Percentiles rank a stretch among this genome's conserved stretches.
phyloP scores from a whole-genome alignment of 257 asterid genomes.

The Nicotiana undulata region DNA sequence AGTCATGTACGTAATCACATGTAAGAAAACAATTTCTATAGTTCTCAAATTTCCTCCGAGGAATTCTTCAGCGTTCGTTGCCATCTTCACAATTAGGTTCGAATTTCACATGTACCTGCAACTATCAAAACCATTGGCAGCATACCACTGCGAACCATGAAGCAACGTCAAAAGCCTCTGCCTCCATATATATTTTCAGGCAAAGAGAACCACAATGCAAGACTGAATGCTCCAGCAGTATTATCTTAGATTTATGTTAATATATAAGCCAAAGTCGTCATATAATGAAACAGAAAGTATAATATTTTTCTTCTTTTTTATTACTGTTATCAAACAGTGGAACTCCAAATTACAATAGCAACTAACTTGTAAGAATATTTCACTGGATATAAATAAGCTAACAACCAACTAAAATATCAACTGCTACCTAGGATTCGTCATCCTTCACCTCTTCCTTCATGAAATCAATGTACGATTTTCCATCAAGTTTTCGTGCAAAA shows the following conservation, averaged over 20 bases:
- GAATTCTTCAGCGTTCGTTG: not conserved
- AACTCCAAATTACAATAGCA: not conserved
- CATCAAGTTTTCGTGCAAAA: conserved; percentile 36
- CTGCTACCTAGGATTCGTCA: not conserved
- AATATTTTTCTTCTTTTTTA: not conserved
- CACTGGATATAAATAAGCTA: not conserved
- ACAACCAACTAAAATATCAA: not conserved
- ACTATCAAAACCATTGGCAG: not conserved
- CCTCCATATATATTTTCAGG: not conserved
- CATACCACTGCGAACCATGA: not conserved
- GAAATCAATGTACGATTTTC: conserved; percentile 39
- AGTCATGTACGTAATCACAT: not conserved
- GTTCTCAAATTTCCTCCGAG: not conserved
- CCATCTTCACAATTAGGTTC: not conserved
- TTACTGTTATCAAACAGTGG: not conserved
- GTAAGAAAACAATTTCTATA: not conserved
- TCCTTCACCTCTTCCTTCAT: conserved; percentile 24
- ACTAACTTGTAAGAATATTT: not conserved
- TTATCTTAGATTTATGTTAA: no score
- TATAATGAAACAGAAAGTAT: not conserved
- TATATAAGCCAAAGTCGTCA: not conserved
- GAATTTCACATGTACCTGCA: not conserved
- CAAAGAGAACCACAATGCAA: not conserved
- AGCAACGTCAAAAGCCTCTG: not conserved
- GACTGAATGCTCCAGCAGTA: not conserved